Evolutionary conservation across 352 stramenopile genomes (phyloP), one percentile per base, ranked within the genome.

Genomic region (Pythium monospermum): DNA sequence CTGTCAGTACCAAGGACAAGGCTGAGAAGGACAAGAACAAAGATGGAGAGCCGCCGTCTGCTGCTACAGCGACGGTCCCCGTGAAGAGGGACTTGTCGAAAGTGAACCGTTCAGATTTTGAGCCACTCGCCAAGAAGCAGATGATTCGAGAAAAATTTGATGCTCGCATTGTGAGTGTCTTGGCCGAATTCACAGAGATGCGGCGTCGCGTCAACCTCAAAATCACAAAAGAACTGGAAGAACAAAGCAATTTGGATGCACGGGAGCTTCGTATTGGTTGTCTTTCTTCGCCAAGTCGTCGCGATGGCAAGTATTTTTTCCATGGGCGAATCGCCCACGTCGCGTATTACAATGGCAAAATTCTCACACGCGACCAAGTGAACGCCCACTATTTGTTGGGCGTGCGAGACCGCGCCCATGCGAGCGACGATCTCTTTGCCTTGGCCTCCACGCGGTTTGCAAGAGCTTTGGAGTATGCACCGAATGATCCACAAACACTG

Each of bases 231-330:
- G 80, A 95, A 33, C 56, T 90, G 0, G 64, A 76, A 6, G 71
- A 91, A 7, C 80, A 88, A 19, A 62, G 59, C 1, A 69, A 76
- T 19, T 65, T 86, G 40, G 68, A 83, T 25, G 49, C 53, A 6
- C 71, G 76, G 0, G 68, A 85, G 43, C 60, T 93, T 5, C 71
- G 84, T 6, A 87, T 97, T 19, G 88, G 86, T 0, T 88, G 75
- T 26, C 47, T 88, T 16, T 89, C 76, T 7, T 80, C 74, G 1
- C 66, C 70, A 6, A 66, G 69, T 7, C 75, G 73, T 4, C 67
- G 59, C 26, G 77, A 94, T 36, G 81, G 82, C 12, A 94, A 92
- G 31, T 73, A 89, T 45, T 96, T 90, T 59, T 96, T 96, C 55
- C 69, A 87, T 16, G 88, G 88, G 3, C 53, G 59, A 12, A 76